Percentiles rank a stretch among this genome's conserved stretches.
phyloP scores from a whole-genome alignment of 805 yeast genomes.

The Saturnispora kantuleensis region DNA sequence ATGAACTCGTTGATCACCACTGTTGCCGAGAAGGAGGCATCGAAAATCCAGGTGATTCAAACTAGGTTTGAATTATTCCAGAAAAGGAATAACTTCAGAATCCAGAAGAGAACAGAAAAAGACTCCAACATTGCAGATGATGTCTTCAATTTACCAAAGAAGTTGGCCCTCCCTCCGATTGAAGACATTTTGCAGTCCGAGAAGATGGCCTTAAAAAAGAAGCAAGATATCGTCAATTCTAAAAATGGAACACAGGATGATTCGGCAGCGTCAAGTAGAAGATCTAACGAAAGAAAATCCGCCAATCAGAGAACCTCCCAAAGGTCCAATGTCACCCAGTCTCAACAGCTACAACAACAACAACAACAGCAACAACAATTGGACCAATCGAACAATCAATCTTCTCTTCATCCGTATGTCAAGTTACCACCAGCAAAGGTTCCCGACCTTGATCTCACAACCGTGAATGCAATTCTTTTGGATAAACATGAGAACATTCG shows the following conservation, averaged over 20 bases:
- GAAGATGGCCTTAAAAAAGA: conserved; percentile 9
- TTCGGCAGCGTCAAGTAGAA: not conserved
- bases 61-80: conserved; percentile 53
- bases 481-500: conserved; percentile 72
- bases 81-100: conserved; percentile 25
- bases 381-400: conserved; percentile 13
- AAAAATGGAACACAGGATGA: not conserved
- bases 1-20: conserved; percentile 61
- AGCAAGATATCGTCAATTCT: conserved; percentile 6
- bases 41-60: conserved; percentile 61
- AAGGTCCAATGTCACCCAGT: conserved; percentile 1
- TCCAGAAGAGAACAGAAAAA: conserved; percentile 52
- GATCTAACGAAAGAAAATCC: conserved; percentile 2
- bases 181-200: conserved; percentile 10
- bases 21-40: conserved; percentile 66
- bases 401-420: conserved; percentile 66
- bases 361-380: conserved; percentile 4
- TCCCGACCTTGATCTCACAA: conserved; percentile 83
- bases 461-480: conserved; percentile 63
- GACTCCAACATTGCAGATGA: conserved; percentile 81
- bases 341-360: conserved; percentile 3
- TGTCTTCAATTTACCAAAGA: conserved; percentile 66
- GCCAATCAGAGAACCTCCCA: not conserved
- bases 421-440: conserved; percentile 82
- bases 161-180: conserved; percentile 29